These are phyloP conservation scores for Solanum virginianum DNA, from an alignment of 257 asterid genomes.

Conservation along the genomic window DNA sequence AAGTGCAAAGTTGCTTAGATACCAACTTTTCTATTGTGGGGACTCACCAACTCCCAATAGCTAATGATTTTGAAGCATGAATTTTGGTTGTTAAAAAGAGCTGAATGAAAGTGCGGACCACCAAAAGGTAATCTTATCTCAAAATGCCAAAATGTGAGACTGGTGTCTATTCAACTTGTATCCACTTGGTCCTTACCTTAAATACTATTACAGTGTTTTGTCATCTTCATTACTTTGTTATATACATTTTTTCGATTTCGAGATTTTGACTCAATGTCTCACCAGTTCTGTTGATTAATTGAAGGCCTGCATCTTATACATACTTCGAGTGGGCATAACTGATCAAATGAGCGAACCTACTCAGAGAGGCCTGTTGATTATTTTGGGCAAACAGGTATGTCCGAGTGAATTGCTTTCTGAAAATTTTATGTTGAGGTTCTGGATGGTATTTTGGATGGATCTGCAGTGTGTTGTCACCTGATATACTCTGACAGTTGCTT, in stretches of 20 bases:
- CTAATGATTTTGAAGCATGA: background rate
- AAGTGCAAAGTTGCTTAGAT: background rate
- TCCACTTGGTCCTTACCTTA: background rate
- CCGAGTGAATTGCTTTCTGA: conserved; percentile 11
- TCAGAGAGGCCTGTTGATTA: conserved; percentile 81
- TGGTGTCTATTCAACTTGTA: background rate
- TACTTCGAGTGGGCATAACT: conserved; percentile 80
- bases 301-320: conserved; percentile 94
- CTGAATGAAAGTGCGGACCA: background rate
- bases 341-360: conserved; percentile 97
- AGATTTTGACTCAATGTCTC: background rate
- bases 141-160: background rate
- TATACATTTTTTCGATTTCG: background rate
- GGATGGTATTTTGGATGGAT: background rate
- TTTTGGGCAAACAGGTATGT: conserved; percentile 83
- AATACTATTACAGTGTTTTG: background rate
- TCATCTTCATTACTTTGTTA: conserved; percentile 8
- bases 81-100: background rate
- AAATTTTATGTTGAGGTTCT: background rate
- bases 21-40: background rate
- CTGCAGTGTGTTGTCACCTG: background rate
- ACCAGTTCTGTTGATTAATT: conserved; percentile 24
- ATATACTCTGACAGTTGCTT: conserved; percentile 7
- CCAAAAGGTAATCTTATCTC: background rate
- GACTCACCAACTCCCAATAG: background rate